phyloP scores from a whole-genome alignment of 164 flowering plant species.

The Magnolia sinica region DNA sequence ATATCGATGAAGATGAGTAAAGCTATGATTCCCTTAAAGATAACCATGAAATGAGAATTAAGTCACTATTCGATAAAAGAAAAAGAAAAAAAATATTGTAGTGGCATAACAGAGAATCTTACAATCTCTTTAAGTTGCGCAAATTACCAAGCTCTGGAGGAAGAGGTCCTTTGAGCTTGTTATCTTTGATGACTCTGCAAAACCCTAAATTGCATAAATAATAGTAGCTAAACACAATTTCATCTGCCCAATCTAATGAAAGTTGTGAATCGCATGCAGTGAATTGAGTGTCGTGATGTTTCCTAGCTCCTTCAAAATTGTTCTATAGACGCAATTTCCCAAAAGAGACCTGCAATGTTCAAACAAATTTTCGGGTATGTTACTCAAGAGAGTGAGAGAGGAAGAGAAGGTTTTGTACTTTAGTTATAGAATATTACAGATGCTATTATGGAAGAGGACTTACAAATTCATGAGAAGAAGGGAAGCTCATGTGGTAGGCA shows the following conservation, averaged over 20 bases:
- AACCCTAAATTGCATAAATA: background rate
- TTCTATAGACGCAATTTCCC: slow-evolving; percentile 62
- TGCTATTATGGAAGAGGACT: slow-evolving; percentile 25
- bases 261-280: slow-evolving; percentile 18
- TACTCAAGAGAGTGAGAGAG: background rate
- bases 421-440: background rate
- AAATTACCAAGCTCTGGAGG: slow-evolving; percentile 29
- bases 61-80: too few relatives aligned
- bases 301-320: slow-evolving; percentile 26
- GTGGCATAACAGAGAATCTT: slow-evolving; percentile 9
- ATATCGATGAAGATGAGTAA: too few relatives aligned
- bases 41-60: too few relatives aligned
- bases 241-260: background rate
- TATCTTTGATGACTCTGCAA: slow-evolving; percentile 27
- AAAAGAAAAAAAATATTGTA: too few relatives aligned
- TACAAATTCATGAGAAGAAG: slow-evolving; percentile 53
- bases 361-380: background rate
- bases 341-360: slow-evolving; percentile 45
- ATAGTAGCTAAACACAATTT: background rate
- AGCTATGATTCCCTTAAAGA: too few relatives aligned
- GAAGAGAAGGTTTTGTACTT: background rate
- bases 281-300: slow-evolving; percentile 15
- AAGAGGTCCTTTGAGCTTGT: slow-evolving; percentile 23
- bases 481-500: slow-evolving; percentile 30
- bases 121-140: slow-evolving; percentile 21